These are phyloP conservation scores for Erucastrum elatum DNA, from an alignment of 345 rosid genomes.

Conservation along the genomic window DNA sequence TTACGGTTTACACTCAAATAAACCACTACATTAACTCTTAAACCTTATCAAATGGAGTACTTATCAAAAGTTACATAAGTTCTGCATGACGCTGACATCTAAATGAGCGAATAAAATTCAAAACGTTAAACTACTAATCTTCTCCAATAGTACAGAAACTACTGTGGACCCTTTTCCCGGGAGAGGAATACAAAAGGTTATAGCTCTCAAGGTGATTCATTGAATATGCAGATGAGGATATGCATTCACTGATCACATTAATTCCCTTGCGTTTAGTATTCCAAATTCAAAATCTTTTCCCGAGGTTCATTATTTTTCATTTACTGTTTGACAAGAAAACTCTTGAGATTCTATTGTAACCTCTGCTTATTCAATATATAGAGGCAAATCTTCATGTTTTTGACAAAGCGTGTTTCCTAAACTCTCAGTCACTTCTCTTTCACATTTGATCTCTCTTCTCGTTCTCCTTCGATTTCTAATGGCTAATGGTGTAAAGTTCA, in stretches of 20 bases:
- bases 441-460: background rate
- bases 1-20: too few species aligned
- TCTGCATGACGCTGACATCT: too few species aligned
- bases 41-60: too few species aligned
- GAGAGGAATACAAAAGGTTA: background rate
- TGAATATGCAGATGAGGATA: background rate
- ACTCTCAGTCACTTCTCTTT: background rate
- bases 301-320: background rate
- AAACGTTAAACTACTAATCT: too few species aligned
- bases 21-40: too few species aligned
- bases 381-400: background rate
- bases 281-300: background rate
- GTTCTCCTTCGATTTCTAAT: background rate
- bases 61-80: too few species aligned
- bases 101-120: too few species aligned
- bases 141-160: background rate
- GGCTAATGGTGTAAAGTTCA: conserved; percentile 10
- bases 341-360: background rate
- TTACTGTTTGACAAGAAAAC: background rate
- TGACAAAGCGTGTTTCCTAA: background rate
- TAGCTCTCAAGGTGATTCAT: background rate
- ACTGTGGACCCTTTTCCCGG: background rate
- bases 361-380: background rate
- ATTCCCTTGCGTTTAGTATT: background rate
- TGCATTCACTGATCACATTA: background rate